phyloP scores from a whole-genome alignment of 2,329 filamentous ascomycete genomes.

The Cladosporium velox region DNA sequence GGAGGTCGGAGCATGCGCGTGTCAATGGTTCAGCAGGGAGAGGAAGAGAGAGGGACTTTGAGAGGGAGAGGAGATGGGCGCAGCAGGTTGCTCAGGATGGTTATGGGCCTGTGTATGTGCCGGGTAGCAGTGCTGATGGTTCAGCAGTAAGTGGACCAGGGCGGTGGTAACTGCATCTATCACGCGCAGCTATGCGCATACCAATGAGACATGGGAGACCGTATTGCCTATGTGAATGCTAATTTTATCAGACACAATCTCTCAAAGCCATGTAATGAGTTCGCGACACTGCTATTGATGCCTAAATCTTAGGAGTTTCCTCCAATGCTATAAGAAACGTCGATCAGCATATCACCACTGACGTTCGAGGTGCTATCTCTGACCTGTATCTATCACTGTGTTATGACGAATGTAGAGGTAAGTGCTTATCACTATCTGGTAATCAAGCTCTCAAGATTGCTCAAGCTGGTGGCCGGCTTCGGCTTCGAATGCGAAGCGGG shows the following conservation, averaged over 20 bases:
- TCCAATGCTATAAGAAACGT: background rate
- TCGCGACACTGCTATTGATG: background rate
- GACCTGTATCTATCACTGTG: background rate
- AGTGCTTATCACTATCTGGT: background rate
- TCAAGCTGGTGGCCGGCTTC: background rate
- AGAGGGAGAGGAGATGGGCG: constrained; percentile 17
- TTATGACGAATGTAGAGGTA: background rate
- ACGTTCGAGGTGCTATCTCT: background rate
- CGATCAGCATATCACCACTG: background rate
- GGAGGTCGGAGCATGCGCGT: background rate
- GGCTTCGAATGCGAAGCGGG: background rate
- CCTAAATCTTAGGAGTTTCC: background rate
- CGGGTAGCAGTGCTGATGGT: constrained; percentile 8
- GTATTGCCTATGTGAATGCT: background rate
- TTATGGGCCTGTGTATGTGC: constrained; percentile 8
- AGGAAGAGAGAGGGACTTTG: constrained; percentile 6
- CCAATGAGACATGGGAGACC: background rate
- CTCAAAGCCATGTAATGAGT: background rate
- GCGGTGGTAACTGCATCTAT: background rate
- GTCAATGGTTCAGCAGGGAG: background rate
- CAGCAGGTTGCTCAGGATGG: constrained; percentile 17
- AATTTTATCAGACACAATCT: background rate
- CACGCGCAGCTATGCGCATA: background rate
- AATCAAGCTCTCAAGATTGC: background rate
- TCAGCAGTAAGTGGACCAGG: background rate